Evolutionary conservation across 148 eudicot species (phyloP), one percentile per base, ranked within the genome.

Genomic region (Rheum nobile): DNA sequence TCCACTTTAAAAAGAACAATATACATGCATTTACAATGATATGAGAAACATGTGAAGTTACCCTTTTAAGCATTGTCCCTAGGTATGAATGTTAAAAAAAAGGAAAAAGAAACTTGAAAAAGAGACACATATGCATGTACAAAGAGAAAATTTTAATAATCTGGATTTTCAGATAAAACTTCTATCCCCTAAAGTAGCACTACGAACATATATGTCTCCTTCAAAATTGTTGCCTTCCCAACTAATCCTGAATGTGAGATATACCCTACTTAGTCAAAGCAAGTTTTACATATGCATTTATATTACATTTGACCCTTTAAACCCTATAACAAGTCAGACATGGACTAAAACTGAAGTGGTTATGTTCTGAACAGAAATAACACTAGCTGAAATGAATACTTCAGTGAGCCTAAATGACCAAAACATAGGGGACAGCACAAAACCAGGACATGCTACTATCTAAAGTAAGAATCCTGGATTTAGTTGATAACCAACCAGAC

Each of bases 401-500:
- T 14, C 8, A 67, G 39, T 19, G 28, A 34, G 71, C 42, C 10
- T 67, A 67, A 67, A 67, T 31, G 41, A 37, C 21, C 31, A 67
- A n/a, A 67, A 32, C 42, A 31, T 34, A 67, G 21, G 71, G 16
- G 21, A 67, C 42, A 32, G 5, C 8, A 67, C 5, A 16, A 24
- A 67, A 67, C 21, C 71, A 37, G 9, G 13, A 55, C 31, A 24
- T 55, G 31, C 12, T 55, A 48, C 22, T 48, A 19, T 48, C 17
- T 44, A 16, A 10, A 14, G 17, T 19, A 19, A 52, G 22, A 52
- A 52, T 19, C 2, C 59, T 21, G 59, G 24, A 52, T 22, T 55
- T 29, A 44, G 59, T 26, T 13, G 12, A 67, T 28, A 52, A 44
- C 13, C 79, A 69, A 89, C 93, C 93, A 71, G 90, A 71, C 76